These are phyloP conservation scores for Orbilia quercus DNA, from an alignment of 2,329 filamentous ascomycete species.

Conservation along the genomic window DNA sequence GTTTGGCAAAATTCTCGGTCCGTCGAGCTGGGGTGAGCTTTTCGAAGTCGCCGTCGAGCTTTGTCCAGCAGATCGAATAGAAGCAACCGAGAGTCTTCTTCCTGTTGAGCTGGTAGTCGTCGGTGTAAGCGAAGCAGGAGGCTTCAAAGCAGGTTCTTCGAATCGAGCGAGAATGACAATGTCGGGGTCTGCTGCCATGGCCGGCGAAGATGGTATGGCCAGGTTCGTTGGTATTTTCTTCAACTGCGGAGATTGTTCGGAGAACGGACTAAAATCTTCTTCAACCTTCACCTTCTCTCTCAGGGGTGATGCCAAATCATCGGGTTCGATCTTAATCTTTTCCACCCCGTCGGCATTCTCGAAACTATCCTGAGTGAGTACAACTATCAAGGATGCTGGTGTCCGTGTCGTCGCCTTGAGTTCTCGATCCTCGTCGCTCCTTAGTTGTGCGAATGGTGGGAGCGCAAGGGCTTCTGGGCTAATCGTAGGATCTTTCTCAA, in stretches of 20 bases:
- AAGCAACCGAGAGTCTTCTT: conserved; percentile 40
- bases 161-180: conserved; percentile 67
- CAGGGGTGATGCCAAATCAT: conserved; percentile 60
- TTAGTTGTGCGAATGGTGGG: conserved; percentile 68
- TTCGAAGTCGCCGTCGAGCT: conserved; percentile 44
- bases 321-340: conserved; percentile 62
- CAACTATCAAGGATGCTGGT: conserved; percentile 70
- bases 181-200: conserved; percentile 64
- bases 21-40: conserved; percentile 48
- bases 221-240: conserved; percentile 60
- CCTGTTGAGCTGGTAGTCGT: conserved; percentile 42
- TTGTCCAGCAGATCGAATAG: conserved; percentile 40
- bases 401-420: conserved; percentile 67
- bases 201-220: conserved; percentile 46
- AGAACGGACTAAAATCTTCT: conserved; percentile 58
- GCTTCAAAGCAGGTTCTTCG: conserved; percentile 63
- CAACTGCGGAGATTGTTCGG: conserved; percentile 56
- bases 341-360: conserved; percentile 65
- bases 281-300: conserved; percentile 58
- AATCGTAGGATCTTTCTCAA: conserved; percentile 32
- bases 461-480: conserved; percentile 64
- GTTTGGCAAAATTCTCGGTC: conserved; percentile 24
- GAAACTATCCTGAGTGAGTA: conserved; percentile 70
- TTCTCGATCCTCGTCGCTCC: conserved; percentile 71
- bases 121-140: conserved; percentile 31